Conservation (phyloP, 768 basidiomycete species). For the Trametes cingulata region DNA sequence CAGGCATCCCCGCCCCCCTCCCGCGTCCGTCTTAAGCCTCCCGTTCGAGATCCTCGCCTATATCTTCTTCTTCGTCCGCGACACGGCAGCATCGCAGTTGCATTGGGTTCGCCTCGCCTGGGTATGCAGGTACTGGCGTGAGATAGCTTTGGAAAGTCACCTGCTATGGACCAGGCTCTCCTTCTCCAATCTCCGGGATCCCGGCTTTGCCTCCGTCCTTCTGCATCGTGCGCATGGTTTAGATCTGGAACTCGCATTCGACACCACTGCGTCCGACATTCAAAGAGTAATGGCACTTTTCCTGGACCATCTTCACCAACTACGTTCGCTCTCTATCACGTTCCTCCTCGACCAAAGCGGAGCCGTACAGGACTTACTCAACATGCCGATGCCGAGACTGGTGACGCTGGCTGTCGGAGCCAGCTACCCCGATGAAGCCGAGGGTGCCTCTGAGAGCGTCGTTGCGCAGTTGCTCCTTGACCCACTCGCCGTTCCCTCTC, state of each 20-base stretch:
- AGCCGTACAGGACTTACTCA: neutral
- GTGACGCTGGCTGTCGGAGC: neutral
- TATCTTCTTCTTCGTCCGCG: neutral
- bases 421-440: neutral
- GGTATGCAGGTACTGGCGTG: neutral
- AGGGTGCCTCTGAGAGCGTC: no score
- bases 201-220: neutral
- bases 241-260: neutral
- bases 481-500: neutral
- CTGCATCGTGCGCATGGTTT: neutral
- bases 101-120: neutral
- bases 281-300: neutral
- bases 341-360: neutral
- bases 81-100: neutral
- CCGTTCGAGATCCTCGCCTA: neutral
- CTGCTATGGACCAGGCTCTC: neutral
- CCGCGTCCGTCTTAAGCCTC: neutral
- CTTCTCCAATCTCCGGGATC: neutral
- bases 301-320: neutral
- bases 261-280: neutral
- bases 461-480: neutral
- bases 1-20: neutral
- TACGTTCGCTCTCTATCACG: neutral
- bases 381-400: neutral
- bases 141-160: neutral